Evolutionary conservation across 768 basidiomycete genomes (phyloP), one percentile per base, ranked within the genome.

Genomic region (Boletus bicolor): DNA sequence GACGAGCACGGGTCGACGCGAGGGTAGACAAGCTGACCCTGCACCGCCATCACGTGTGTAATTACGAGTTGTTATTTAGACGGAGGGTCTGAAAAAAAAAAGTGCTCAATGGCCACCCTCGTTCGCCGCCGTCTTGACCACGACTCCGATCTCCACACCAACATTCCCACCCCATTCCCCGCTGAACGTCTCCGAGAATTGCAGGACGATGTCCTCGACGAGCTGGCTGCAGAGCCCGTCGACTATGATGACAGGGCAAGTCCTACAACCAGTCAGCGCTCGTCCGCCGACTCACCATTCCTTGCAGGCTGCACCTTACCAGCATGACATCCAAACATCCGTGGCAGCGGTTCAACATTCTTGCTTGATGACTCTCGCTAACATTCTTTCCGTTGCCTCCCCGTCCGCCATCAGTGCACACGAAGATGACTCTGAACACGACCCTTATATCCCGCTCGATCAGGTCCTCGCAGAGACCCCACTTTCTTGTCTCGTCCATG

Each of bases 311-410:
- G 32, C 48, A n/a, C 53, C 53, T 49, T 36, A 60, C 38, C 65
- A 87, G 82, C 77, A 76, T 57, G 83, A 87, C 59, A 73, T 90
- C 36, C 74, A 86, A 61, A 82, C 86, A 9, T 91, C 89, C n/a
- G 85, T 93, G 59, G 75, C 79, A 14, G 78, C 81, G 53, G 87
- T 92, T 34, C 85, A 90, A 62, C 80, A 78, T 55, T 88, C 87
- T 17, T 91, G 87, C 67, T 64, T 92, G 26, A 84, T 84, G 76
- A 87, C 87, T 2, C 75, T 93, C 45, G 82, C 84, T 62, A 85
- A 82, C 68, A 76, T 91, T 21, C 80, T 91, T 21, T 82, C 83
- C 34, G 75, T 73, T 12, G 75, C 79, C 15, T 71, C 71, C 2
- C 35, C 54, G 0, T 11, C 19, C 0, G 7, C 32, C 12, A 10